Conservation (phyloP, 2,329 filamentous ascomycete genomes). For the Stylonectria norvegica region DNA sequence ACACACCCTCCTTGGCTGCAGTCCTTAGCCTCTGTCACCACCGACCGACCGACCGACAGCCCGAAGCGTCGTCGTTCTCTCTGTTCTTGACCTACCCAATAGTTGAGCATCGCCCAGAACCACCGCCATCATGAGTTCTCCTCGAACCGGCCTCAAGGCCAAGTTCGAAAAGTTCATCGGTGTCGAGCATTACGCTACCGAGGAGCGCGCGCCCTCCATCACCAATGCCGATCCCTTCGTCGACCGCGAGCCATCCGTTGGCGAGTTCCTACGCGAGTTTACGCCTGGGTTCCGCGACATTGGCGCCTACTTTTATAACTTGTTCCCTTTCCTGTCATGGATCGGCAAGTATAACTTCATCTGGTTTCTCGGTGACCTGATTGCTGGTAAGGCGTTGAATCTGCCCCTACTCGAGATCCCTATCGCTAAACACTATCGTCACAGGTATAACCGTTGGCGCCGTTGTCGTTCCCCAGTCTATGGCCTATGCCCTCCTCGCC, state of each 20-base stretch:
- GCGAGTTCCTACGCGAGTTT: slow-evolving; percentile 39
- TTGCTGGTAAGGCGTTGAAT: slow-evolving; percentile 38
- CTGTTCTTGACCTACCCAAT: background rate
- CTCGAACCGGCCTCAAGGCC: slow-evolving; percentile 16
- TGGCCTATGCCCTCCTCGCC: slow-evolving; percentile 51
- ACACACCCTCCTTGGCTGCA: slow-evolving; percentile 23
- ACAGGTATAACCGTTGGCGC: slow-evolving; percentile 46
- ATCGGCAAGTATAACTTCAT: slow-evolving; percentile 48
- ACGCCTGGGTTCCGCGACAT: slow-evolving; percentile 32
- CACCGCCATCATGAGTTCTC: background rate
- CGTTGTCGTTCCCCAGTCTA: slow-evolving; percentile 53
- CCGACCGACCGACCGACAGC: slow-evolving; percentile 28
- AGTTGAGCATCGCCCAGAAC: background rate
- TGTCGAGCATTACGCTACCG: slow-evolving; percentile 29
- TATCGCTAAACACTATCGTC: slow-evolving; percentile 8
- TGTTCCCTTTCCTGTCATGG: slow-evolving; percentile 50
- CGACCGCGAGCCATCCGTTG: slow-evolving; percentile 42
- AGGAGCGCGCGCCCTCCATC: slow-evolving; percentile 34
- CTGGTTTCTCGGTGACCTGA: slow-evolving; percentile 46
- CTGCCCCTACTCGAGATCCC: background rate
- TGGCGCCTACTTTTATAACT: slow-evolving; percentile 35
- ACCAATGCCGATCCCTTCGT: slow-evolving; percentile 37
- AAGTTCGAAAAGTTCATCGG: slow-evolving; percentile 31
- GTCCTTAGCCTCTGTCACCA: slow-evolving; percentile 16
- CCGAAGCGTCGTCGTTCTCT: slow-evolving; percentile 14